A percentile compares a stretch with the other conserved stretches of the same genome.
Evolutionary conservation across 2,329 filamentous ascomycete species (phyloP).

Genomic region (Monosporascus ibericus): DNA sequence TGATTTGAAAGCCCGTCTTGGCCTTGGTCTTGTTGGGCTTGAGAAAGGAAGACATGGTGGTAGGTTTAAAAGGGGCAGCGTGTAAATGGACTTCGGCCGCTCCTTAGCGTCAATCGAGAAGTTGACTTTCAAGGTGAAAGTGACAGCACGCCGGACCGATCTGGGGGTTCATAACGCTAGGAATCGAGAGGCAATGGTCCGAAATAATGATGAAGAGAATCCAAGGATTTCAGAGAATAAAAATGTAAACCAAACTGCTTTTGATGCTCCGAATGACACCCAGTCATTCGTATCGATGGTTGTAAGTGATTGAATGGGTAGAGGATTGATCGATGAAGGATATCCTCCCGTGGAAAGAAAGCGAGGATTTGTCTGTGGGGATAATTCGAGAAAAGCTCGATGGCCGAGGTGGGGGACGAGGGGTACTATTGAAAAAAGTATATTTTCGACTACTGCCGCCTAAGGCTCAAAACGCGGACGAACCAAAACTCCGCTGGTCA

Average conservation of each 20-base stretch:
- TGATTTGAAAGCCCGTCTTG: constrained; percentile 31
- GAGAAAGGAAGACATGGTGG: constrained; percentile 41
- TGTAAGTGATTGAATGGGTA: neutral
- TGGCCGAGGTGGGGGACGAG: neutral
- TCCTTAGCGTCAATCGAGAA: neutral
- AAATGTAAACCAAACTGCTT: neutral
- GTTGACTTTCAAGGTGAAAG: neutral
- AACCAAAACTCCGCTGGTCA: neutral
- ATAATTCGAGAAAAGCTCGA: neutral
- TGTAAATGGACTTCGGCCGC: neutral
- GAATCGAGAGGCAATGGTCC: neutral
- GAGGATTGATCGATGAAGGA: neutral
- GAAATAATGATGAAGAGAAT: too few relatives aligned
- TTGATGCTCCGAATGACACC: neutral
- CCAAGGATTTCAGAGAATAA: neutral
- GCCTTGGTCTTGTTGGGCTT: constrained; percentile 32
- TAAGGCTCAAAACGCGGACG: neutral
- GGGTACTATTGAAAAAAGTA: neutral
- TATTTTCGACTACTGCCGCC: neutral
- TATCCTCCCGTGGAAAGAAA: neutral
- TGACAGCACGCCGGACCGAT: neutral
- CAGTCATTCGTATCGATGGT: neutral
- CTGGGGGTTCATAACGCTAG: neutral
- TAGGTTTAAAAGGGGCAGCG: neutral
- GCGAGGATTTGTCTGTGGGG: neutral